Percentiles rank a stretch among this genome's conserved stretches.
phyloP scores from a whole-genome alignment of 108 stramenopile genomes.

The Mediolabrus comicus region DNA sequence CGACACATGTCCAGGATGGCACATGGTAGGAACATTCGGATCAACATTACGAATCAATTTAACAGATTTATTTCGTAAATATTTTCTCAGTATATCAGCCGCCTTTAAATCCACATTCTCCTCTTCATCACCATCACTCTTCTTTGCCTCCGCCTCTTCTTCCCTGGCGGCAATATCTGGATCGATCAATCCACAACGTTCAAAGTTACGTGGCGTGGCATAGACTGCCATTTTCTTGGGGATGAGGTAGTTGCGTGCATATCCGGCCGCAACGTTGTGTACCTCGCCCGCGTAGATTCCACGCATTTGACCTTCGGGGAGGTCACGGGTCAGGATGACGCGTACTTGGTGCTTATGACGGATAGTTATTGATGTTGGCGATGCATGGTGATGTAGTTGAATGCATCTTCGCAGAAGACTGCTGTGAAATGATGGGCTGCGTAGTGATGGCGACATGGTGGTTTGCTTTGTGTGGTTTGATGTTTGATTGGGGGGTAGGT shows the following conservation, averaged over 20 bases:
- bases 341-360: conserved; percentile 70
- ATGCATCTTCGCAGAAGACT: neutral
- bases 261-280: conserved; percentile 78
- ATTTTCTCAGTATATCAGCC: conserved; percentile 72
- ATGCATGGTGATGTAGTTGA: neutral
- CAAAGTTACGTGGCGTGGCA: conserved; percentile 80
- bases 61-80: conserved; percentile 77
- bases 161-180: conserved; percentile 66
- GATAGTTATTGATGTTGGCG: conserved; percentile 10
- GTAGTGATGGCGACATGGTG: neutral
- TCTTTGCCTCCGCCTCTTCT: conserved; percentile 51
- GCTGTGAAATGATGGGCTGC: neutral
- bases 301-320: conserved; percentile 72
- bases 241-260: conserved; percentile 83
- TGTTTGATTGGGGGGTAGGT: neutral
- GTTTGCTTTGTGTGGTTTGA: neutral
- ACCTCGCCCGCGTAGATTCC: conserved; percentile 72
- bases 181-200: conserved; percentile 71
- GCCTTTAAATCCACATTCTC: conserved; percentile 58
- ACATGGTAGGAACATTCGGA: conserved; percentile 49
- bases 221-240: conserved; percentile 79
- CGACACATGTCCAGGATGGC: conserved; percentile 74
- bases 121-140: conserved; percentile 15
- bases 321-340: conserved; percentile 71
- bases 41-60: conserved; percentile 76